Conservation (phyloP, 441 rosid species). For the Corymbia calophylla region DNA sequence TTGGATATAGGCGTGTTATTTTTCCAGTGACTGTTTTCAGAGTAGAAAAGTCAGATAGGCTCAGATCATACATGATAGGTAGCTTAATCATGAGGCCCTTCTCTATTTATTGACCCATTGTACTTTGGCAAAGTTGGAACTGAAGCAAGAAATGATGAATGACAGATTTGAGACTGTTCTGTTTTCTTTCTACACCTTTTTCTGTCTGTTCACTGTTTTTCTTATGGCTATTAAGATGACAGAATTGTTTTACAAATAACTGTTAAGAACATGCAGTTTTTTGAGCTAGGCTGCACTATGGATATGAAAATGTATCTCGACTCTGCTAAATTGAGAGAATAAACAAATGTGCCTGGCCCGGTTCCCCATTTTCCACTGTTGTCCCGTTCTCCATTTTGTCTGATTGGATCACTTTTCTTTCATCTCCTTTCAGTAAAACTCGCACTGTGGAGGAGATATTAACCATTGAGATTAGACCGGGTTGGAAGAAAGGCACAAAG, state of each 20-base stretch:
- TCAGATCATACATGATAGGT: not conserved
- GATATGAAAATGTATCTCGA: not conserved
- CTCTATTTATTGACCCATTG: not conserved
- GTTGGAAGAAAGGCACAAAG: conserved; percentile 97
- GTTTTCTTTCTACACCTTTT: not conserved
- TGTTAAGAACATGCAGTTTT: not conserved
- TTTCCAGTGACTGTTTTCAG: not conserved
- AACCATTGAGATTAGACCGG: conserved; percentile 81
- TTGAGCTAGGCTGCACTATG: not conserved
- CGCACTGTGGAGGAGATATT: conserved; percentile 64
- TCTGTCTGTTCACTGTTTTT: not conserved
- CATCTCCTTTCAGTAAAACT: conserved; percentile 37
- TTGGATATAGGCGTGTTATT: not conserved
- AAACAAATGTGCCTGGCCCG: not conserved
- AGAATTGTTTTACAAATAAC: not conserved
- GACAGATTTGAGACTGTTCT: not conserved
- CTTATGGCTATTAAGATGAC: not conserved
- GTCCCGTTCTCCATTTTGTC: not conserved
- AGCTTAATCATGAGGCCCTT: not conserved
- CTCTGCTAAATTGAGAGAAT: not conserved
- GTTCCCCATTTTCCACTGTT: not conserved
- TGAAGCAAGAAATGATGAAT: not conserved
- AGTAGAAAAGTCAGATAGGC: not conserved
- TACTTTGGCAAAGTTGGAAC: not conserved
- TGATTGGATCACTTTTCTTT: not conserved